These are phyloP conservation scores for Leishmania major DNA, from an alignment of 208 protist genomes.

Conservation along the genomic window DNA sequence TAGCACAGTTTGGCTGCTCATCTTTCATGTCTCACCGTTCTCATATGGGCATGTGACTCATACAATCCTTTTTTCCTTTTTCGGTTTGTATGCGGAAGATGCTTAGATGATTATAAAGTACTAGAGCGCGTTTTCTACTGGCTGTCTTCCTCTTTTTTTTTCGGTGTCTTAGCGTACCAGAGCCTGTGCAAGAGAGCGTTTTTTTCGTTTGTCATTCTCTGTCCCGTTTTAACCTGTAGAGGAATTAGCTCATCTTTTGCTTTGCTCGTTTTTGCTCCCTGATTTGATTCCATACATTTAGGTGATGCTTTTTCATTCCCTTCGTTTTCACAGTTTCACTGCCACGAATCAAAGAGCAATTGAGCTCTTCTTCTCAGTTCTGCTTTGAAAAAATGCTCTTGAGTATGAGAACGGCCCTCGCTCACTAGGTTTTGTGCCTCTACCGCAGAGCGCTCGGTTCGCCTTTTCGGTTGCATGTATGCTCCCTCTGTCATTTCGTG, in stretches of 20 bases:
- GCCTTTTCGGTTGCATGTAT: background rate
- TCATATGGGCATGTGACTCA: background rate
- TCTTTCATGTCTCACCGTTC: background rate
- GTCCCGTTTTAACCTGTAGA: background rate
- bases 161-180: background rate
- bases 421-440: background rate
- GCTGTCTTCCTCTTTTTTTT: conserved; percentile 12
- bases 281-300: background rate
- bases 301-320: background rate
- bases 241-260: background rate
- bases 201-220: conserved; percentile 5
- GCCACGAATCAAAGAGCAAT: background rate
- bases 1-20: conserved; percentile 18
- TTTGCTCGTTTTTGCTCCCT: background rate
- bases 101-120: conserved; percentile 2
- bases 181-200: background rate
- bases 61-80: background rate
- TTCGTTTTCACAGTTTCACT: conserved; percentile 12
- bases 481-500: background rate
- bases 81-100: background rate
- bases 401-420: background rate
- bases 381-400: background rate
- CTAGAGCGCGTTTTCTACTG: conserved; percentile 5
- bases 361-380: background rate
- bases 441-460: background rate